A percentile compares a stretch with the other conserved stretches of the same genome.
Conservation (phyloP, 345 rosid genomes). For the Ricinus communis region DNA sequence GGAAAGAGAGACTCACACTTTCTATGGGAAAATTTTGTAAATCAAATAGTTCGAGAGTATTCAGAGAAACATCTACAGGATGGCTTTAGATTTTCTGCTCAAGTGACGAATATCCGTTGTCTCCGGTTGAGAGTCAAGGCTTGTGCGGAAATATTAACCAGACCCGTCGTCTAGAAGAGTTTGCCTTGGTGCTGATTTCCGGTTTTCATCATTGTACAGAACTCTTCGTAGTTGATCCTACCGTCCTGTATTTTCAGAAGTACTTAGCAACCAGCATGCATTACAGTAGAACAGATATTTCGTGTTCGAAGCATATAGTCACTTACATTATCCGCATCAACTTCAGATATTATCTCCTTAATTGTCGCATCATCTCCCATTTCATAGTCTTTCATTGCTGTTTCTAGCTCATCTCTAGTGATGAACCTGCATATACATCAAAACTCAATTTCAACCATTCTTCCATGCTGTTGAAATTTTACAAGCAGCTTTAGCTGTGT, state of each 20-base stretch:
- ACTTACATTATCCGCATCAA: slow-evolving; percentile 34
- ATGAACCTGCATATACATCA: slow-evolving; percentile 27
- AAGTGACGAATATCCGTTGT: too few species aligned
- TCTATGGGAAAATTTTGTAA: not conserved
- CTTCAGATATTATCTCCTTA: slow-evolving; percentile 34
- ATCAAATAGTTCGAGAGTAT: not conserved
- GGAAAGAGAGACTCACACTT: not conserved
- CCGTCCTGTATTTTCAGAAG: slow-evolving; percentile 32
- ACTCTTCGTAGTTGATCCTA: slow-evolving; percentile 45
- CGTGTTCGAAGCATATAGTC: not conserved
- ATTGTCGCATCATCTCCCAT: slow-evolving; percentile 39
- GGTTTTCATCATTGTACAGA: slow-evolving; percentile 38
- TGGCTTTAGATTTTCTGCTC: slow-evolving; percentile 1
- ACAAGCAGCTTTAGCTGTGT: not conserved
- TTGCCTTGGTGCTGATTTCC: slow-evolving; percentile 22
- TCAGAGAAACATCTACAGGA: not conserved
- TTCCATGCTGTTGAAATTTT: not conserved
- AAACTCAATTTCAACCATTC: not conserved
- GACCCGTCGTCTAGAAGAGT: slow-evolving; percentile 5
- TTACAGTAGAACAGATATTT: too few species aligned
- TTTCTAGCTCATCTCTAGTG: slow-evolving; percentile 37
- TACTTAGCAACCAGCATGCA: not conserved
- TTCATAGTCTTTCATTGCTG: slow-evolving; percentile 34
- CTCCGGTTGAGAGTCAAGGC: too few species aligned
- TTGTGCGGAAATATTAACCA: not conserved